Conservation (phyloP, 1,284 basidiomycete genomes). For the Amylostereum areolatum region DNA sequence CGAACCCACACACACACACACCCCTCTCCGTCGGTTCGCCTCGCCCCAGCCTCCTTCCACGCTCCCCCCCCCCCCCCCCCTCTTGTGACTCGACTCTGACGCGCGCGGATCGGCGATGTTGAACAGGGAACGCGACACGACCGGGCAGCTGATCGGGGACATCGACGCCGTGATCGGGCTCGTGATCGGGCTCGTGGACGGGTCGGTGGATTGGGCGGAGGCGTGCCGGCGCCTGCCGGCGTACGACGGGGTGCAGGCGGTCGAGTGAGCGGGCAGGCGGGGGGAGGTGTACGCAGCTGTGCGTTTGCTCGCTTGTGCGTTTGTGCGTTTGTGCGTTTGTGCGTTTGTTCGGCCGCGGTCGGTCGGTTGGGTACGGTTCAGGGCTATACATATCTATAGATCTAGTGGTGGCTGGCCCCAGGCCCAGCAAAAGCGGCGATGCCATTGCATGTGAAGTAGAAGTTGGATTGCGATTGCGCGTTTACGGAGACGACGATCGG, state of each 20-base stretch:
- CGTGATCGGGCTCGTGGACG: constrained; percentile 73
- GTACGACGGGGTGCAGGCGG: constrained; percentile 89
- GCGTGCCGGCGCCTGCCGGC: constrained; percentile 70
- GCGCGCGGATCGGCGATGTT: not conserved
- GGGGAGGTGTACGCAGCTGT: not conserved
- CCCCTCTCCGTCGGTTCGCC: not conserved
- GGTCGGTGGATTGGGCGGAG: constrained; percentile 71
- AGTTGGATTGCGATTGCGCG: not conserved
- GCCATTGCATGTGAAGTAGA: not conserved
- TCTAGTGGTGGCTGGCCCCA: no score
- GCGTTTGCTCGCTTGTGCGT: not conserved
- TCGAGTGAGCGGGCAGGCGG: constrained; percentile 35
- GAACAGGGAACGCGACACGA: constrained; percentile 88
- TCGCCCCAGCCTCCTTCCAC: constrained; percentile 4
- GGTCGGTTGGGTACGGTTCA: no score
- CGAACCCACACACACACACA: no score
- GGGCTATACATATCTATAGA: no score
- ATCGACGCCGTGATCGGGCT: constrained; percentile 88
- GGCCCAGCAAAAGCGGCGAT: no score
- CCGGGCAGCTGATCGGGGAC: constrained; percentile 86
- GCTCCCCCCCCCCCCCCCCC: constrained; percentile 2
- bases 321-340: no score
- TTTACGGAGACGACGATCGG: not conserved
- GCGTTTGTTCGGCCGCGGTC: no score
- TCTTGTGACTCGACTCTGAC: not conserved